These are phyloP conservation scores for Tylopilus sp. DNA, from an alignment of 768 basidiomycete species.

Conservation along the genomic window DNA sequence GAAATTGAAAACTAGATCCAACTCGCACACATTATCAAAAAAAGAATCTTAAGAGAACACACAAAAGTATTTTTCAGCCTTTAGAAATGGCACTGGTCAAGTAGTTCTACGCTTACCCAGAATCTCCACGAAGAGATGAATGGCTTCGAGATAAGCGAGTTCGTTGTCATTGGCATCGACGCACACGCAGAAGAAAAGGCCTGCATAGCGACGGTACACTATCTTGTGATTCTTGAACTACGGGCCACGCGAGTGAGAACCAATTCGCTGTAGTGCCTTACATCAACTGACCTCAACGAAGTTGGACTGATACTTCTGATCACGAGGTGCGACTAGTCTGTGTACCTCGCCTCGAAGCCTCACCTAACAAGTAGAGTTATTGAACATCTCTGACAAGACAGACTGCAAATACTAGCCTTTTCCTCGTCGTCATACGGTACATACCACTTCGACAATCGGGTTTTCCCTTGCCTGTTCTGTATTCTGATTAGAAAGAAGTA, in stretches of 20 bases:
- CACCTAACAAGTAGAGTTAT: constrained; percentile 48
- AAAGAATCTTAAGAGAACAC: constrained; percentile 68
- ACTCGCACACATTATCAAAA: constrained; percentile 98
- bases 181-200: constrained; percentile 96
- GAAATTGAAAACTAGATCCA: constrained; percentile 98
- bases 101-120: constrained; percentile 68
- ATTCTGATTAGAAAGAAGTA: constrained; percentile 1
- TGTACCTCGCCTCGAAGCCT: constrained; percentile 96
- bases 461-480: constrained; percentile 98
- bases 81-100: neutral
- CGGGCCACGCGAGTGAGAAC: constrained; percentile 6
- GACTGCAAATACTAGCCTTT: constrained; percentile 59
- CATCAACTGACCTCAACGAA: constrained; percentile 85
- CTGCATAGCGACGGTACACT: constrained; percentile 94
- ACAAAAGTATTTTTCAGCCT: neutral
- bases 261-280: neutral
- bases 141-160: constrained; percentile 93
- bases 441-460: constrained; percentile 97
- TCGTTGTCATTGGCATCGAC: constrained; percentile 99
- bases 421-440: constrained; percentile 99
- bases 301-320: constrained; percentile 99
- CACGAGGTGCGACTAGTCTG: constrained; percentile 89
- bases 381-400: neutral
- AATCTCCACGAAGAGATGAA: constrained; percentile 97
- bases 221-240: constrained; percentile 98